Conservation (phyloP, 2,329 filamentous ascomycete genomes). For the Zymoseptoria tritici region DNA sequence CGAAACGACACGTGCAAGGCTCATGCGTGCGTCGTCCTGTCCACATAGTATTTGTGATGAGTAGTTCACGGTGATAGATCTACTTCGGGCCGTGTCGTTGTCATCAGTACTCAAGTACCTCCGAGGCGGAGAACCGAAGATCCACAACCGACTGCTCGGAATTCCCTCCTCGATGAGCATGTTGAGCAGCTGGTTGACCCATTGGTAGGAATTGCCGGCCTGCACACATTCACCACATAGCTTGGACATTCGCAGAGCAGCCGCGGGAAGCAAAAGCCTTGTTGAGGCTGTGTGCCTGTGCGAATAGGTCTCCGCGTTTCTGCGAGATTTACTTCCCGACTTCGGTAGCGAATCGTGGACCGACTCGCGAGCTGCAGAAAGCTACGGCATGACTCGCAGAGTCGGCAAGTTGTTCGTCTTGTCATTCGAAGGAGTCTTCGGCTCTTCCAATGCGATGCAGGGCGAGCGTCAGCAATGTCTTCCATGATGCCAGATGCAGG, state of each 20-base stretch:
- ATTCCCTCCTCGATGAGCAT: not conserved
- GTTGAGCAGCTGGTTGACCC: not conserved
- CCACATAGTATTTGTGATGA: not conserved
- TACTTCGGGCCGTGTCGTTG: not conserved
- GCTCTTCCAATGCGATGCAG: not conserved
- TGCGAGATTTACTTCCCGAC: not conserved
- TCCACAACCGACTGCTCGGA: not conserved
- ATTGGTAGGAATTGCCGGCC: not conserved
- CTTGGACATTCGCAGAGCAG: too few species aligned
- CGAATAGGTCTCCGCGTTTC: not conserved
- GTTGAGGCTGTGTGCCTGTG: too few species aligned
- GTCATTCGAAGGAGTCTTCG: not conserved
- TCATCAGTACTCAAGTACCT: not conserved
- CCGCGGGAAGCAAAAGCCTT: too few species aligned
- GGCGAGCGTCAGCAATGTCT: not conserved
- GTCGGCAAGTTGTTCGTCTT: not conserved
- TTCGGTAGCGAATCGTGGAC: not conserved
- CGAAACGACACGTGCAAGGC: not conserved
- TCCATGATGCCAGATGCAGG: not conserved
- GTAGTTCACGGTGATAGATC: not conserved
- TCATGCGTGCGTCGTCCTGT: not conserved
- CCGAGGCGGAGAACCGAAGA: too few species aligned
- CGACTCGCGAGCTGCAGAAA: not conserved
- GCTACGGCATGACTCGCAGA: not conserved
- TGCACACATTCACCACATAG: too few species aligned